Conservation (phyloP, 2,329 filamentous ascomycete species). For the Conoideocrella luteorostrata region DNA sequence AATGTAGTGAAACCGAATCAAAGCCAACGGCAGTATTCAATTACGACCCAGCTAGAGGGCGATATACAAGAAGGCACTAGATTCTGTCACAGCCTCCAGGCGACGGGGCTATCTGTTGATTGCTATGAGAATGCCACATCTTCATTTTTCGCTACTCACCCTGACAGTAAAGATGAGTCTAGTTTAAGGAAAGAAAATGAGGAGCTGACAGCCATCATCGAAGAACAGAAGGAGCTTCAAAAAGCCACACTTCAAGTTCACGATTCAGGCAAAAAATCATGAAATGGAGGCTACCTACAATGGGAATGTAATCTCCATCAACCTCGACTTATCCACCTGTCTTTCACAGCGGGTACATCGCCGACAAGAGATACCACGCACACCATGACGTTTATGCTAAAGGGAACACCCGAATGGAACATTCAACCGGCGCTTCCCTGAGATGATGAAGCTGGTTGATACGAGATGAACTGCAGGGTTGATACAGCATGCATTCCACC, state of each 20-base stretch:
- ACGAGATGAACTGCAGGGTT: too few relatives aligned
- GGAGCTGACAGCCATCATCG: slow-evolving; percentile 38
- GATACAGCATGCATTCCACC: too few relatives aligned
- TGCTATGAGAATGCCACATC: slow-evolving; percentile 30
- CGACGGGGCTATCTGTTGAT: slow-evolving; percentile 43
- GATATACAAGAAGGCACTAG: slow-evolving; percentile 32
- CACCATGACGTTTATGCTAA: too few relatives aligned
- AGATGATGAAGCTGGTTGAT: too few relatives aligned
- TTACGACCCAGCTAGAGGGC: slow-evolving; percentile 56
- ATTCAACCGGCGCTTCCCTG: too few relatives aligned
- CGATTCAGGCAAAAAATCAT: slow-evolving; percentile 2
- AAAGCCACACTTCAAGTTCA: slow-evolving; percentile 12
- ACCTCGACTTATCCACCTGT: too few relatives aligned
- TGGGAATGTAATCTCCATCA: too few relatives aligned
- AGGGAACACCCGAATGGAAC: too few relatives aligned
- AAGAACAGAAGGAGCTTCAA: slow-evolving; percentile 30
- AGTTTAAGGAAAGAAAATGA: slow-evolving; percentile 32
- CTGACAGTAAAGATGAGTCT: slow-evolving; percentile 10
- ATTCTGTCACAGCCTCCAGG: slow-evolving; percentile 38
- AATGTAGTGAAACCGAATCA: slow-evolving; percentile 76
- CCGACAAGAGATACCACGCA: too few relatives aligned
- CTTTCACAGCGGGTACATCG: too few relatives aligned
- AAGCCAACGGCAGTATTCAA: slow-evolving; percentile 56
- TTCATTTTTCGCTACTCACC: slow-evolving; percentile 1
- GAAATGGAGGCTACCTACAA: too few relatives aligned